Base-by-base conservation (phyloP, 805 yeast species). In the Zygosaccharomyces kombuchaensis region DNA sequence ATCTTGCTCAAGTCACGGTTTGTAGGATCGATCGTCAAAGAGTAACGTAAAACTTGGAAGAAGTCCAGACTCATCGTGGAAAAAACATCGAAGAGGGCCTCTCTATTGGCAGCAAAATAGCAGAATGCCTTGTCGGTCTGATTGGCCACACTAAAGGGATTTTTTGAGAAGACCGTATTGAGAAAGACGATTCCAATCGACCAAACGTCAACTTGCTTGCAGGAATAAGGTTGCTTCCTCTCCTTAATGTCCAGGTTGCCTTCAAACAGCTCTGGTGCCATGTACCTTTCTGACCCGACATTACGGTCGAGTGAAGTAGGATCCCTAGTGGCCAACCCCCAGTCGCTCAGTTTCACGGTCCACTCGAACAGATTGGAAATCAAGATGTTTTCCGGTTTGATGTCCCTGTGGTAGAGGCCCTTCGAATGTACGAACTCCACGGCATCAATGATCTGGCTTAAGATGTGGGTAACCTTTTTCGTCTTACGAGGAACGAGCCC, bases 201-300 rank as follows among this genome's bases (percentile, higher is more conserved):
- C 97, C 97, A 89, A 40, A 89, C 72, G 67, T 89, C 96, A 41
- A 85, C 83, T 64, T 85, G 83, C 16, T 82, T 80, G 7, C 96
- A 87, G 56, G 84, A 84, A 63, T 89, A 90, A 35, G 74, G 70
- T 29, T 77, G 78, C 40, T 79, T 67, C 35, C 67, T 64, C 37
- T 70, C 69, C 23, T 66, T 63, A 30, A 58, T 43, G 45, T 65
- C 69, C 31, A 63, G 48, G 55, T 66, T 65, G 6, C 60, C 55
- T 43, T 88, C 95, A 60, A 88, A 82, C 46, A 88, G 68, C 61
- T 89, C 97, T 1, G 97, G 97, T 0, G 96, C 95, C 97, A 89
- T 89, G 66, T 89, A 89, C 51, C 95, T 74, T 66, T 87, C 96
- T 44, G 87, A 80, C 19, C 96, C 96, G 47, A 87, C 85, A 50